Evolutionary conservation across 345 rosid species (phyloP).

Genomic region (Trapa incisa): DNA sequence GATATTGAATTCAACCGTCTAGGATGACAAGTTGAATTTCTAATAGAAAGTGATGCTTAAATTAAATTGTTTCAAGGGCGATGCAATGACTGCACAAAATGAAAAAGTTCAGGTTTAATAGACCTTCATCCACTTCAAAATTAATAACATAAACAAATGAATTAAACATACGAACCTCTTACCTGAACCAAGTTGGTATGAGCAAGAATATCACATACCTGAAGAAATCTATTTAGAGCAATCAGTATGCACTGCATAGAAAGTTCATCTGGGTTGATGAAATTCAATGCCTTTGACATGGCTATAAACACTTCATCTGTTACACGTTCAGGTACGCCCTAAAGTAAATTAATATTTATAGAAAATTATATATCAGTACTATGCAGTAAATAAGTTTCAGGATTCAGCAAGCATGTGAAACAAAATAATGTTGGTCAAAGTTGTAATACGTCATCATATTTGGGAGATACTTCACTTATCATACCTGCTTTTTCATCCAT

Average conservation of each 20-base stretch:
- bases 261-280: constrained; percentile 85
- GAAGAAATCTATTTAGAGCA: constrained; percentile 90
- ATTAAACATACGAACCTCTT: too few species aligned
- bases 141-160: too few species aligned
- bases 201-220: constrained; percentile 29
- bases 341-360: constrained; percentile 4
- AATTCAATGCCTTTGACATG: constrained; percentile 94
- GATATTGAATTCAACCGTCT: background rate
- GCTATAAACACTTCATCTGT: constrained; percentile 91
- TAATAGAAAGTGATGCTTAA: background rate
- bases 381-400: background rate
- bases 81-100: background rate
- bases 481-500: constrained; percentile 88
- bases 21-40: background rate
- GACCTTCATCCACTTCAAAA: too few species aligned
- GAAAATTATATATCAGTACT: background rate
- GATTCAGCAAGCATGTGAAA: background rate
- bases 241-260: constrained; percentile 93
- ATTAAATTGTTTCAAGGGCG: background rate
- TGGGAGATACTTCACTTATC: too few species aligned
- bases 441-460: background rate
- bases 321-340: constrained; percentile 95
- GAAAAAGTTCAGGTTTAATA: background rate
- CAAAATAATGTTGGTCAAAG: background rate
- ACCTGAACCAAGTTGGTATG: background rate